phyloP scores from a whole-genome alignment of 2,329 filamentous ascomycete genomes.

The Trichoderma atroviride region DNA sequence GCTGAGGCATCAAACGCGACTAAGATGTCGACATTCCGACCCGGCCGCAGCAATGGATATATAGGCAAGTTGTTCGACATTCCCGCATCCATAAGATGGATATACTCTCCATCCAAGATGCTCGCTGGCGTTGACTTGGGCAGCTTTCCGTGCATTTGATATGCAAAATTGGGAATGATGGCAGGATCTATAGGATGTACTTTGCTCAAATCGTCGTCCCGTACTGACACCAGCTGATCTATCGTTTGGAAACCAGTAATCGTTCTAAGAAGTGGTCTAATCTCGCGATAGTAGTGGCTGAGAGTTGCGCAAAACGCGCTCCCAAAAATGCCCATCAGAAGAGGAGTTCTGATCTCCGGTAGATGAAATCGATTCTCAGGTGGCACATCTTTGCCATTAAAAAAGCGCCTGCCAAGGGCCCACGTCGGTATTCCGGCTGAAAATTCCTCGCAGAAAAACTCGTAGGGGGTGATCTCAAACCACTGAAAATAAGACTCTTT shows the following conservation, averaged over 20 bases:
- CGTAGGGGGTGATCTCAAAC: constrained; percentile 94
- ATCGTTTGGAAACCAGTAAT: constrained; percentile 75
- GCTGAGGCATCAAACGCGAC: constrained; percentile 94
- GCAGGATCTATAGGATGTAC: constrained; percentile 95
- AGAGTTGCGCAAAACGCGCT: constrained; percentile 95
- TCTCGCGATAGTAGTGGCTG: constrained; percentile 93
- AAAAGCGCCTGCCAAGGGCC: constrained; percentile 84
- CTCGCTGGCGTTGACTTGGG: constrained; percentile 77
- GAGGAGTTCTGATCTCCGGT: constrained; percentile 80
- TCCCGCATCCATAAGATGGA: constrained; percentile 91
- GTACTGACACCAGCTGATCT: constrained; percentile 79
- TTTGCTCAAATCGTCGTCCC: constrained; percentile 82
- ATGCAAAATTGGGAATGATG: constrained; percentile 83
- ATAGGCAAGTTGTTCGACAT: constrained; percentile 99
- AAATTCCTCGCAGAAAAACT: constrained; percentile 94
- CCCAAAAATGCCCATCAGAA: constrained; percentile 93
- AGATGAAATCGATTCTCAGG: constrained; percentile 69
- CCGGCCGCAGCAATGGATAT: constrained; percentile 87
- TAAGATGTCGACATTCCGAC: constrained; percentile 84
- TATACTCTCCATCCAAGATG: constrained; percentile 69
- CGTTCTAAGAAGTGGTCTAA: constrained; percentile 77
- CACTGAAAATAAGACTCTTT: constrained; percentile 93
- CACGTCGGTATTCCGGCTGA: constrained; percentile 91
- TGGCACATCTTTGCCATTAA: constrained; percentile 58
- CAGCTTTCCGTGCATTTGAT: constrained; percentile 76